phyloP scores from a whole-genome alignment of 164 flowering plant species.

The Vitis rotundifolia region DNA sequence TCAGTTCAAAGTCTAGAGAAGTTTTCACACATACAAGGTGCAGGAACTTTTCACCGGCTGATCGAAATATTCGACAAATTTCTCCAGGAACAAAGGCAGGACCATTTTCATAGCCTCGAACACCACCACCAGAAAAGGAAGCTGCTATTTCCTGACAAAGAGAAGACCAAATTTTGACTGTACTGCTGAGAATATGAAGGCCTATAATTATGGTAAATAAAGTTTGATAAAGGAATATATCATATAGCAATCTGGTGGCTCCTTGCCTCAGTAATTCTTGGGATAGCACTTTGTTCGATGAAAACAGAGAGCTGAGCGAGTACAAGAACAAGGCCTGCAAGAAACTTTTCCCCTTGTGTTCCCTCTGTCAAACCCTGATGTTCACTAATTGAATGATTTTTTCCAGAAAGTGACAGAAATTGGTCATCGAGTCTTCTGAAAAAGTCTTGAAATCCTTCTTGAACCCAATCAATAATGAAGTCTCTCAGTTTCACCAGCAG shows the following conservation, averaged over 20 bases:
- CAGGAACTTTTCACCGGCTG: constrained; percentile 86
- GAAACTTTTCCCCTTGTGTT: constrained; percentile 59
- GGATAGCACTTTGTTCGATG: constrained; percentile 89
- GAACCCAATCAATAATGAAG: constrained; percentile 76
- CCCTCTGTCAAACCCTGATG: constrained; percentile 51
- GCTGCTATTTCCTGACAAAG: constrained; percentile 83
- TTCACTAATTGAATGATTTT: constrained; percentile 34
- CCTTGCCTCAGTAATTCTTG: constrained; percentile 92
- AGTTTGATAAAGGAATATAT: neutral
- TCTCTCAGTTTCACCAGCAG: constrained; percentile 63
- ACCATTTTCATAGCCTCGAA: constrained; percentile 70
- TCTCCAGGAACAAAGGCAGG: constrained; percentile 97
- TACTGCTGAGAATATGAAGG: neutral
- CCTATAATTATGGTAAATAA: neutral
- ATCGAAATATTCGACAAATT: constrained; percentile 75
- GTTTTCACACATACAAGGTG: constrained; percentile 56
- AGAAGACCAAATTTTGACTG: constrained; percentile 9
- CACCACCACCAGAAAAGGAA: constrained; percentile 86
- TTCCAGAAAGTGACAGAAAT: constrained; percentile 70
- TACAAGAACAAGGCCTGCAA: constrained; percentile 79
- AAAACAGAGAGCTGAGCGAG: constrained; percentile 83
- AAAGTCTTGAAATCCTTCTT: constrained; percentile 95
- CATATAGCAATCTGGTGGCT: constrained; percentile 11
- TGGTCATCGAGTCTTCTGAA: constrained; percentile 65
- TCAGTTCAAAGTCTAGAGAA: neutral